Conservation (phyloP, 257 asterid genomes). For the Pogostemon cablin region DNA sequence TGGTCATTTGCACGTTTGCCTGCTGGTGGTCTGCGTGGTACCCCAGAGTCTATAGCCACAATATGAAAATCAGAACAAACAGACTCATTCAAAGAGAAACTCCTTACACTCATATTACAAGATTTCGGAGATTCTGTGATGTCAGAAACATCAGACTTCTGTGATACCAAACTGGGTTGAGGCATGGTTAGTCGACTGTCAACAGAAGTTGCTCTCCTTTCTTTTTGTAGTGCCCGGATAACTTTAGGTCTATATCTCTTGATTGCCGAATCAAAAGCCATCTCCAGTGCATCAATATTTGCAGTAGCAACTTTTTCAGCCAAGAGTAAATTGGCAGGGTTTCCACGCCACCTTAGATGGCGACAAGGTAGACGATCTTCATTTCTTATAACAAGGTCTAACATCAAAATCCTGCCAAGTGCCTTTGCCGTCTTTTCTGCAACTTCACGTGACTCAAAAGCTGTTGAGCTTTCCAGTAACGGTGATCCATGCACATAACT, state of each 20-base stretch:
- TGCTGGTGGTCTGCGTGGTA: constrained; percentile 99
- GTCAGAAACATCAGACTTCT: constrained; percentile 78
- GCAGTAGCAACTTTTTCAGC: constrained; percentile 64
- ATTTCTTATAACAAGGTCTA: constrained; percentile 97
- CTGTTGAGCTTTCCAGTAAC: constrained; percentile 74
- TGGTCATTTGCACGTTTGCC: constrained; percentile 93
- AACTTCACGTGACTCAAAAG: constrained; percentile 83
- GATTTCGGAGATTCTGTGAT: constrained; percentile 76
- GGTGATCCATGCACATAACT: constrained; percentile 96
- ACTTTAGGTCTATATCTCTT: constrained; percentile 81
- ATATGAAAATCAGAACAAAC: constrained; percentile 53
- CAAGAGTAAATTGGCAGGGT: constrained; percentile 79
- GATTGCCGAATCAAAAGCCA: constrained; percentile 88
- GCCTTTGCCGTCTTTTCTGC: constrained; percentile 85
- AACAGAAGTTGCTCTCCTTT: constrained; percentile 86
- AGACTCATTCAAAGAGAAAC: constrained; percentile 54
- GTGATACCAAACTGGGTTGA: constrained; percentile 62
- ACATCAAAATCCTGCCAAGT: constrained; percentile 87
- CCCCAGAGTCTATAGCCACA: constrained; percentile 96
- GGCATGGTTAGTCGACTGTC: constrained; percentile 63
- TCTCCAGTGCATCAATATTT: constrained; percentile 73
- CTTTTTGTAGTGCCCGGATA: constrained; percentile 88
- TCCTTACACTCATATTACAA: constrained; percentile 56
- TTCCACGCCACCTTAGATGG: constrained; percentile 97
- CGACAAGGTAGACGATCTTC: constrained; percentile 99